Evolutionary conservation across 805 yeast species (phyloP).

Genomic region (Clavispora fructus): DNA sequence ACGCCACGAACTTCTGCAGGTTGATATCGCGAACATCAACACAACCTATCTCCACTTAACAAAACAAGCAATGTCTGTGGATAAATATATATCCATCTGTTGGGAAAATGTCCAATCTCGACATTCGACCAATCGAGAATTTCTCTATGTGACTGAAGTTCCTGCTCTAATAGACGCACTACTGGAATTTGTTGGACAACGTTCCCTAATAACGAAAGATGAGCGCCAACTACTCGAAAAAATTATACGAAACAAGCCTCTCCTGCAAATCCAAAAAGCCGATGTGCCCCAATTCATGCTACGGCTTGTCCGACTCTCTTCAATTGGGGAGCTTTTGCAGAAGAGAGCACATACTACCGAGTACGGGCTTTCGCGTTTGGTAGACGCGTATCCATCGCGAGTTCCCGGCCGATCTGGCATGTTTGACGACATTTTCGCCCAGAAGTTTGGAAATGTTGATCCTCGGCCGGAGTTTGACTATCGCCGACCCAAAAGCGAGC

Average conservation of each 20-base stretch:
- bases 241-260: conserved; percentile 7
- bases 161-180: conserved; percentile 7
- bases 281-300: conserved; percentile 12
- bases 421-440: background rate
- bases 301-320: conserved; percentile 8
- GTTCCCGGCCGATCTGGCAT: background rate
- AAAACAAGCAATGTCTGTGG: background rate
- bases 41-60: background rate
- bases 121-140: background rate
- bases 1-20: background rate
- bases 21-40: background rate
- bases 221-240: conserved; percentile 7
- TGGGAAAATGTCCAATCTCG: conserved; percentile 7
- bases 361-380: background rate
- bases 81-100: conserved; percentile 5
- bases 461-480: background rate
- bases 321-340: conserved; percentile 5
- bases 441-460: background rate
- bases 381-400: background rate
- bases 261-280: conserved; percentile 6
- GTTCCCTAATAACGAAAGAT: conserved; percentile 4
- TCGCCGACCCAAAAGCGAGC: background rate
- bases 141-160: conserved; percentile 6
- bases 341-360: background rate
- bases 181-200: conserved; percentile 7